Evolutionary conservation across 2,329 filamentous ascomycete genomes (phyloP), one percentile per base, ranked within the genome.

Genomic region (Ceratocystiopsis brevicomis): DNA sequence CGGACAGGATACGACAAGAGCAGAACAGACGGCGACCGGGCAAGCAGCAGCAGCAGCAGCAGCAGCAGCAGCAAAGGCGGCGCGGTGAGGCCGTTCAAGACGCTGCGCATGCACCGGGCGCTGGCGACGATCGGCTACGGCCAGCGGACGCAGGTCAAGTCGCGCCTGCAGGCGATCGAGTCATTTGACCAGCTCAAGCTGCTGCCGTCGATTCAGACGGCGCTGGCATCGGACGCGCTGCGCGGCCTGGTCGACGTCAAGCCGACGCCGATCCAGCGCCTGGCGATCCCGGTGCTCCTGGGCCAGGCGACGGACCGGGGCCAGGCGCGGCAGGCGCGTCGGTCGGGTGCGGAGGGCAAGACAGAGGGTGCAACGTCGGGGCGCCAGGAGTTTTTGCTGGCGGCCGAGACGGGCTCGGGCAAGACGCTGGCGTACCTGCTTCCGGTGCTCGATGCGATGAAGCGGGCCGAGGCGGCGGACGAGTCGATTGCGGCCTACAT

Each of bases 381-480:
- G 25, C 25, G 25, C 25, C 25, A 30, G 25, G 71, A 65, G 61
- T 95, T 84, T 55, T 68, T 98, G 13, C 68, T 98, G 41, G 90
- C 90, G 4, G 90, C 90, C 12, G 90, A 98, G 65, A 98, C 90
- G 0, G 90, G 90, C 13, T 96, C 90, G 0, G 90, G 90, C 47
- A 98, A 98, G 66, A 98, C 90, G 1, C 66, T 98, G 48, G 85
- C 90, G 10, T 98, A 98, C 56, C 65, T 96, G 6, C 61, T 95
- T 6, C 92, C 90, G 0, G 71, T 79, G 15, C 67, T 98, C 42
- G 77, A 98, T 60, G 81, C 83, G 10, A 61, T 98, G 53, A 98
- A 98, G 62, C 65, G 73, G 33, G 76, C 75, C 6, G 83, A 88
- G 55, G 65, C 67, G 0, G 58, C 63, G 13, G 79, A 86, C 49